Conservation (phyloP, 2,329 filamentous ascomycete genomes). For the Penicillium sp. region DNA sequence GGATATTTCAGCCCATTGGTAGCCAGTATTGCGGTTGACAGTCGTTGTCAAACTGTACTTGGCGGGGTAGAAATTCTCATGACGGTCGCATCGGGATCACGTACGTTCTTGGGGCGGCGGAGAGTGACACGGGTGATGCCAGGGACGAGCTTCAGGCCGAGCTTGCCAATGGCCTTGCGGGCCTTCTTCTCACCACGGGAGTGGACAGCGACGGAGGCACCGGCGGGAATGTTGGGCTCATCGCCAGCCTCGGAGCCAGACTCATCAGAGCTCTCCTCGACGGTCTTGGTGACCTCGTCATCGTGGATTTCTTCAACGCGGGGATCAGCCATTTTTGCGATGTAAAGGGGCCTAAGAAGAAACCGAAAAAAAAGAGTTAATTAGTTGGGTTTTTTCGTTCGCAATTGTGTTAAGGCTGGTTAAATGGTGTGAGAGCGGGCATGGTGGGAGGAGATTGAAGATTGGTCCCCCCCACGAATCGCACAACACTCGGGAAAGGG, state of each 20-base stretch:
- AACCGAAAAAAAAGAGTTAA: background rate
- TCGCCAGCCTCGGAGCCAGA: slow-evolving; percentile 53
- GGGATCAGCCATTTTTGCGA: slow-evolving; percentile 79
- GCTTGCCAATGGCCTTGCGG: slow-evolving; percentile 97
- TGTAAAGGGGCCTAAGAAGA: slow-evolving; percentile 10
- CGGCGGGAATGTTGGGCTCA: slow-evolving; percentile 70
- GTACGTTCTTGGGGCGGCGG: slow-evolving; percentile 97
- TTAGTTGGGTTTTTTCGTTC: slow-evolving; percentile 3
- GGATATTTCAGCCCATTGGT: background rate
- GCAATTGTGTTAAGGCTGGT: slow-evolving; percentile 5
- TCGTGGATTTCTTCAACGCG: slow-evolving; percentile 97
- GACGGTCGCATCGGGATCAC: slow-evolving; percentile 43
- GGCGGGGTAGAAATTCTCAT: slow-evolving; percentile 5
- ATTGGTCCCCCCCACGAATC: slow-evolving; percentile 20
- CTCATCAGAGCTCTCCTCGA: slow-evolving; percentile 59
- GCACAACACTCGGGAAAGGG: slow-evolving; percentile 27
- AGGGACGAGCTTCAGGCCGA: slow-evolving; percentile 91
- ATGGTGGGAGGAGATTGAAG: slow-evolving; percentile 13
- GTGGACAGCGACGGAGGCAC: slow-evolving; percentile 87
- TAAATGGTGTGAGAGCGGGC: slow-evolving; percentile 19
- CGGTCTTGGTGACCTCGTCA: slow-evolving; percentile 77
- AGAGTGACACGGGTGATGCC: slow-evolving; percentile 98
- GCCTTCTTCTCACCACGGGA: slow-evolving; percentile 99
- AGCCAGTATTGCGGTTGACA: background rate
- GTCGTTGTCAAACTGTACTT: background rate